phyloP scores from a whole-genome alignment of 2,329 filamentous ascomycete species.

The Aspergillus aculeatus region DNA sequence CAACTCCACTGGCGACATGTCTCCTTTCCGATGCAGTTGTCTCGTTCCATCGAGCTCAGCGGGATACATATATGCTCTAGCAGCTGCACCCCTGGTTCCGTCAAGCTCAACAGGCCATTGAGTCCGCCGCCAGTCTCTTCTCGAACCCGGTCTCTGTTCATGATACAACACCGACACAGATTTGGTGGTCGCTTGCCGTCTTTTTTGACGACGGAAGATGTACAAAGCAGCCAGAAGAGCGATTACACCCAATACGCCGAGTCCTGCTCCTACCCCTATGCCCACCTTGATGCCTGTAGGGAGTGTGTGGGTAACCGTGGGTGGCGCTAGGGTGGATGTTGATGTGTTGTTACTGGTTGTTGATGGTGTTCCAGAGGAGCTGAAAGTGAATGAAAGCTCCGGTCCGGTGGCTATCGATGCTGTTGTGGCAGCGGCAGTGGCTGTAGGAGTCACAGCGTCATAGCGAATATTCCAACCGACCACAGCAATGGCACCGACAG shows the following conservation, averaged over 20 bases:
- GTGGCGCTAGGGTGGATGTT: neutral
- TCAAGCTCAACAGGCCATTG: too few species aligned
- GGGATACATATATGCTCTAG: too few species aligned
- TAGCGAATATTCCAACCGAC: conserved; percentile 7
- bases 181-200: too few species aligned
- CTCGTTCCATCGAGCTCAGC: too few species aligned
- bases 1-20: too few species aligned
- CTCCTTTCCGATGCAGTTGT: too few species aligned
- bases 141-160: too few species aligned
- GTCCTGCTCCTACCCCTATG: conserved; percentile 6
- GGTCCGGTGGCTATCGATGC: neutral
- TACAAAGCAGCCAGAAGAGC: conserved; percentile 1
- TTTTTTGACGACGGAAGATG: neutral
- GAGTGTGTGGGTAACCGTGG: neutral
- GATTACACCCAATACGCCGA: neutral
- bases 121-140: too few species aligned
- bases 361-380: neutral
- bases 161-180: too few species aligned
- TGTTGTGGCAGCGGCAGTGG: neutral
- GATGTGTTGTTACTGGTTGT: neutral
- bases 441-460: neutral
- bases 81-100: too few species aligned
- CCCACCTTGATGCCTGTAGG: neutral
- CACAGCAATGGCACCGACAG: conserved; percentile 5
- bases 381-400: too few species aligned